Evolutionary conservation across 768 basidiomycete species (phyloP).

Genomic region (Tylopilus subfusipes): DNA sequence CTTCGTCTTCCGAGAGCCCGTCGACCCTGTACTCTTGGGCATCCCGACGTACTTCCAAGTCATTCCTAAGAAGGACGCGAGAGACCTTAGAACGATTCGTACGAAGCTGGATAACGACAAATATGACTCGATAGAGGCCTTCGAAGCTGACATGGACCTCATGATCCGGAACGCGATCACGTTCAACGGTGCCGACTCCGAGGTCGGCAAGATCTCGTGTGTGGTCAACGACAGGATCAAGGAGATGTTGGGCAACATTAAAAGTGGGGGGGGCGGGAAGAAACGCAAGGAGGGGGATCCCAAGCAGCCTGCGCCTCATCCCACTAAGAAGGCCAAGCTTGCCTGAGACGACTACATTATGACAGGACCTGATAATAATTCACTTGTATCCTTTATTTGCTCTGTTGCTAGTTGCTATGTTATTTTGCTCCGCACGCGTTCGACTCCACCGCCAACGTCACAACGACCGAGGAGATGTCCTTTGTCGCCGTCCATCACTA

Average conservation of each 20-base stretch:
- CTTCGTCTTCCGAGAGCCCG: constrained; percentile 77
- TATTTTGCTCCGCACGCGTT: constrained; percentile 13
- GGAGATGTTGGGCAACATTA: constrained; percentile 48
- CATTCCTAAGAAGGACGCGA: constrained; percentile 79
- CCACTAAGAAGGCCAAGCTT: constrained; percentile 64
- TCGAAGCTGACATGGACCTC: constrained; percentile 81
- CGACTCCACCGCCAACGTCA: no score
- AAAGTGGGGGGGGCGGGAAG: constrained; percentile 48
- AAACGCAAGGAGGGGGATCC: constrained; percentile 71
- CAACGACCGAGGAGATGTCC: not conserved
- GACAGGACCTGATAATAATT: constrained; percentile 30
- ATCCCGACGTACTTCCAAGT: constrained; percentile 89
- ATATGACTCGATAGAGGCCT: constrained; percentile 72
- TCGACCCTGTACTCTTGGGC: constrained; percentile 79
- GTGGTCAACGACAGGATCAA: constrained; percentile 48
- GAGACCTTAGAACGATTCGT: constrained; percentile 81
- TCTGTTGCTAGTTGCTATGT: constrained; percentile 32
- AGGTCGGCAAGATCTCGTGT: constrained; percentile 66
- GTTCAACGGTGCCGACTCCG: constrained; percentile 83
- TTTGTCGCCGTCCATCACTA: not conserved
- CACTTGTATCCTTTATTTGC: constrained; percentile 26
- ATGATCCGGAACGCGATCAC: constrained; percentile 87
- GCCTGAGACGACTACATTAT: constrained; percentile 40
- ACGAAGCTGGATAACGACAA: constrained; percentile 78
- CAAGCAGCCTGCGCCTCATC: constrained; percentile 56